A percentile compares a stretch with the other conserved stretches of the same genome.
These are phyloP conservation scores for Conringia planisiliqua DNA, from an alignment of 345 rosid genomes.

Conservation along the genomic window DNA sequence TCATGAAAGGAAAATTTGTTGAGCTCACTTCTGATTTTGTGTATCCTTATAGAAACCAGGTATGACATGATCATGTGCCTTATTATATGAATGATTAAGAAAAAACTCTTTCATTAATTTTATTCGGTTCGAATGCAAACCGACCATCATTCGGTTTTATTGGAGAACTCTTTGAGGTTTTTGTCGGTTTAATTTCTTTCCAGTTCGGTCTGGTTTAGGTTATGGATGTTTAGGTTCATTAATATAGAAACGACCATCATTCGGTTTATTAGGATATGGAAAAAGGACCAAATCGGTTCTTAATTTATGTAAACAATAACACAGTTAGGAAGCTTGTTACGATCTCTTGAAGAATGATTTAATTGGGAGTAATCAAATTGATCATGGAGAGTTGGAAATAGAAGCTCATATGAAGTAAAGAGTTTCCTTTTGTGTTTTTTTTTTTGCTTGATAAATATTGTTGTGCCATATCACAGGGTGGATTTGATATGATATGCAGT, in stretches of 20 bases:
- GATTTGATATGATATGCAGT: slow-evolving; percentile 97
- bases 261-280: neutral
- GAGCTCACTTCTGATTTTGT: slow-evolving; percentile 71
- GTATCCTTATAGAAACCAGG: slow-evolving; percentile 90
- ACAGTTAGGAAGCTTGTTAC: neutral
- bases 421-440: neutral
- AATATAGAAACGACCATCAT: neutral
- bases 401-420: neutral
- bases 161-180: neutral
- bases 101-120: neutral
- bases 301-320: neutral
- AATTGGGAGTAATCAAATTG: neutral
- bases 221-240: neutral
- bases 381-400: neutral
- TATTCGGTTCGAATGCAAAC: neutral
- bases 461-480: slow-evolving; percentile 55
- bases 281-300: neutral
- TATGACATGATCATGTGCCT: slow-evolving; percentile 9
- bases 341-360: neutral
- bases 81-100: neutral
- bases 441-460: neutral
- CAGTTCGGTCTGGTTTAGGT: neutral
- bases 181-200: neutral
- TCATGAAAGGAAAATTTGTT: slow-evolving; percentile 79
- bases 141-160: neutral